A percentile compares a stretch with the other conserved stretches of the same genome.
phyloP scores from a whole-genome alignment of 352 stramenopile genomes.

The Phytopythium aichiense region DNA sequence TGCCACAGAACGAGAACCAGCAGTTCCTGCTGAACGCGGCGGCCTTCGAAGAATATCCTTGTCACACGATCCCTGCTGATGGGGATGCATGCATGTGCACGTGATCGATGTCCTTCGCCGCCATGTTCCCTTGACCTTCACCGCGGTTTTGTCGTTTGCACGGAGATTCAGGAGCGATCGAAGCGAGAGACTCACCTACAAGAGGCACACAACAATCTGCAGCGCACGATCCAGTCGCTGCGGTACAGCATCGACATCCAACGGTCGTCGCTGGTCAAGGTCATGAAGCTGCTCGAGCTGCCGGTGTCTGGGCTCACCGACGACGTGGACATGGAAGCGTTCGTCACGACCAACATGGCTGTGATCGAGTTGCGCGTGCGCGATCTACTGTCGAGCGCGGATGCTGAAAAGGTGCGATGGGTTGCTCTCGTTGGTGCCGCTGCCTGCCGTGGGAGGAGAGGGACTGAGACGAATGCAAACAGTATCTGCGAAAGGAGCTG shows the following conservation, averaged over 20 bases:
- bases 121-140: slow-evolving; percentile 50
- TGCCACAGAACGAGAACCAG: slow-evolving; percentile 66
- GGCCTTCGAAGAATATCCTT: slow-evolving; percentile 87
- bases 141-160: slow-evolving; percentile 31
- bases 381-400: slow-evolving; percentile 45
- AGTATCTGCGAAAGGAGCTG: slow-evolving; percentile 36
- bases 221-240: slow-evolving; percentile 58
- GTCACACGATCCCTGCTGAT: slow-evolving; percentile 15
- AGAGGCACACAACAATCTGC: slow-evolving; percentile 59
- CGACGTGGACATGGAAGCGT: slow-evolving; percentile 36
- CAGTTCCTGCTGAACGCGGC: slow-evolving; percentile 78
- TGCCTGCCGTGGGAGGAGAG: neutral
- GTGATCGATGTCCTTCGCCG: neutral
- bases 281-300: slow-evolving; percentile 55
- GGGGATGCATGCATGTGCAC: neutral
- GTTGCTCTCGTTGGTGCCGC: neutral
- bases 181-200: slow-evolving; percentile 58
- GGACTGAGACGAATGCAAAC: neutral
- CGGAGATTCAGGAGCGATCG: slow-evolving; percentile 76
- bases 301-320: slow-evolving; percentile 18
- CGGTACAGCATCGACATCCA: slow-evolving; percentile 49
- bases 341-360: slow-evolving; percentile 40
- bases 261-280: slow-evolving; percentile 43
- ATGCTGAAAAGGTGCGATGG: slow-evolving; percentile 49
- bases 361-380: slow-evolving; percentile 51